phyloP scores from a whole-genome alignment of 768 basidiomycete species.

The Mycena sanguinolenta region DNA sequence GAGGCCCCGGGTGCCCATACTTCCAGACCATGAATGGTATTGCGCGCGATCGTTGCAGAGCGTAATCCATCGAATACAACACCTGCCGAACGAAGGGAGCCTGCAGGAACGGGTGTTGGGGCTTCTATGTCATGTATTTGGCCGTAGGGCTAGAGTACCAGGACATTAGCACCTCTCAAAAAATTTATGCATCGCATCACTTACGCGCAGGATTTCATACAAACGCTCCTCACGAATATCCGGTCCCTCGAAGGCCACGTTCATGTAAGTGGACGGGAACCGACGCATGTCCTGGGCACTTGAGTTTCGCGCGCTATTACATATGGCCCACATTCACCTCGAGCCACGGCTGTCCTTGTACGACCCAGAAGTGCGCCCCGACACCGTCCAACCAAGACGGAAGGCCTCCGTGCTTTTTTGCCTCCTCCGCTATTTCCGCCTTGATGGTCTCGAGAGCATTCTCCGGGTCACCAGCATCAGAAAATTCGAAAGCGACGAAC shows the following conservation, averaged over 20 bases:
- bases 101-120: conserved; percentile 73
- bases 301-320: conserved; percentile 4
- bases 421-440: conserved; percentile 58
- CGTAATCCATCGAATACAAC: conserved; percentile 74
- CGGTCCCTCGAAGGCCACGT: conserved; percentile 88
- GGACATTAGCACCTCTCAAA: no score
- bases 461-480: conserved; percentile 48
- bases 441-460: conserved; percentile 63
- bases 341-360: conserved; percentile 87
- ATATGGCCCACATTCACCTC: conserved; percentile 69
- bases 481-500: conserved; percentile 81
- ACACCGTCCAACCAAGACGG: conserved; percentile 71
- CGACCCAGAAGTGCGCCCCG: conserved; percentile 74
- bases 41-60: conserved; percentile 86
- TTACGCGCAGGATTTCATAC: conserved; percentile 83
- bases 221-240: conserved; percentile 86
- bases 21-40: conserved; percentile 77
- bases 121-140: conserved; percentile 75
- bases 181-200: conserved; percentile 37
- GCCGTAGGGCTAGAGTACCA: conserved; percentile 84
- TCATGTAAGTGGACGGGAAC: conserved; percentile 79
- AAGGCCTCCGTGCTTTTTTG: conserved; percentile 64
- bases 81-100: conserved; percentile 75
- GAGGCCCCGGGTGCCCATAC: conserved; percentile 41
- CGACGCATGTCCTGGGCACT: conserved; percentile 83